Evolutionary conservation across 1,284 basidiomycete genomes (phyloP).

Genomic region (Neotropicomus parvogracilis): DNA sequence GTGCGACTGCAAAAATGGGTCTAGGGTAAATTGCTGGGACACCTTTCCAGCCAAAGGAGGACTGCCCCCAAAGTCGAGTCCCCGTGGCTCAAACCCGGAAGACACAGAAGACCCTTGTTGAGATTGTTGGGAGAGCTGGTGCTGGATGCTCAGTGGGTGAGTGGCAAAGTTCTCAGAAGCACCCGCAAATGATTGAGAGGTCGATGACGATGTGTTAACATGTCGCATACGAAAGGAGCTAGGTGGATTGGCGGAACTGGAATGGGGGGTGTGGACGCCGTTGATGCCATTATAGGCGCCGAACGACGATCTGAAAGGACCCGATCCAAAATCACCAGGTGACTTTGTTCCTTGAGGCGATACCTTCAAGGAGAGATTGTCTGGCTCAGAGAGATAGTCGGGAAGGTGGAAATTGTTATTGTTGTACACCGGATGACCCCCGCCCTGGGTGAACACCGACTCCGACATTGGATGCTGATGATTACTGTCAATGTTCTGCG

Average conservation of each 20-base stretch:
- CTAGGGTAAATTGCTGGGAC: conserved; percentile 33
- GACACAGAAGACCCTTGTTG: conserved; percentile 28
- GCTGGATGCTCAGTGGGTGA: conserved; percentile 33
- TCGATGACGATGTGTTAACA: conserved; percentile 16
- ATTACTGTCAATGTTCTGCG: conserved; percentile 34
- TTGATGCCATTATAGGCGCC: conserved; percentile 36
- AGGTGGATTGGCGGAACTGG: conserved; percentile 25
- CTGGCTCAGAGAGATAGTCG: conserved; percentile 39
- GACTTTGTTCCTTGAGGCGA: conserved; percentile 38
- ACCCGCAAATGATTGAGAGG: conserved; percentile 27
- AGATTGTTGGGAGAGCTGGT: conserved; percentile 38
- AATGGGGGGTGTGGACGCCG: conserved; percentile 22
- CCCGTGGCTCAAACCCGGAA: conserved; percentile 30
- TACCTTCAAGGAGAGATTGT: conserved; percentile 39
- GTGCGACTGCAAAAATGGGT: conserved; percentile 34
- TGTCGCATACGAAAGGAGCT: conserved; percentile 35
- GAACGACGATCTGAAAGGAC: conserved; percentile 35
- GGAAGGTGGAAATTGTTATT: conserved; percentile 39
- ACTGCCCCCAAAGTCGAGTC: conserved; percentile 32
- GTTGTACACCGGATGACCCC: conserved; percentile 45
- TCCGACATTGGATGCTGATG: conserved; percentile 35
- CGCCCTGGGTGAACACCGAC: conserved; percentile 28
- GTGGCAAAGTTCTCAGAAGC: conserved; percentile 23
- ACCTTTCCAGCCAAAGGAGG: conserved; percentile 27
- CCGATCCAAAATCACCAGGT: conserved; percentile 38